Base-by-base conservation (phyloP, 2,329 filamentous ascomycete species). In the Colletotrichum lindemuthianum region DNA sequence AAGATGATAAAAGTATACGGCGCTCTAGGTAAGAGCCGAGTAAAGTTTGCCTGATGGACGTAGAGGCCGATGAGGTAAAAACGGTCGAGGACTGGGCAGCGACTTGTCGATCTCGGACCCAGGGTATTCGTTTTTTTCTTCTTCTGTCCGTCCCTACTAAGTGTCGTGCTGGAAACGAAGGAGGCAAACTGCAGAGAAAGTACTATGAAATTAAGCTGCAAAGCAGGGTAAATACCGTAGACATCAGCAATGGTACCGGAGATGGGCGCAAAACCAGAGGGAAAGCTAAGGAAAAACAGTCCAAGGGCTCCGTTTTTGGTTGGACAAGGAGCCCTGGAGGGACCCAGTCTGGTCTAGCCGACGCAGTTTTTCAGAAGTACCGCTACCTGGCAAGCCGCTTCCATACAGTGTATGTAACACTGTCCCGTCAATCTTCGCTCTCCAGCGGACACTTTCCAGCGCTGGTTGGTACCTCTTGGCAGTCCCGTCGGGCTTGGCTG, bases 51-150 rank as follows among this genome's bases (percentile, higher is more conserved):
- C 24, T 24, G 24, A 24, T 41, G 16, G 44, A 60, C 58, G 47
- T 43, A 39, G 40, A 65, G 58, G 58, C 11, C 51, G 58, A 48
- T 56, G 61, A 55, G 45, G 40, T 52, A 51, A 50, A 60, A 65
- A 32, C 55, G 41, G 51, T 33, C 37, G 47, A 32, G 36, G 36
- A 41, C 40, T 37, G 43, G 16, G 37, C 15, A 24, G 41, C 44
- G 45, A 49, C 16, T 41, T 59, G 47, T 51, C 56, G 56, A 59
- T 51, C 56, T 59, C 33, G 43, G 39, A 47, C 60, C 41, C 45
- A 58, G 60, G 16, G 15, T 32, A 45, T 32, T 9, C 8, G 37
- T 13, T 36, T 10, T 33, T 11, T 44, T 55, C 40, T 15, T 54
- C 41, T 10, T 24, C n/a, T 15, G n/a, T 24, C 4, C 24, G 24